Evolutionary conservation across 2,329 filamentous ascomycete species (phyloP).

Genomic region (Clonostachys rhizophaga): DNA sequence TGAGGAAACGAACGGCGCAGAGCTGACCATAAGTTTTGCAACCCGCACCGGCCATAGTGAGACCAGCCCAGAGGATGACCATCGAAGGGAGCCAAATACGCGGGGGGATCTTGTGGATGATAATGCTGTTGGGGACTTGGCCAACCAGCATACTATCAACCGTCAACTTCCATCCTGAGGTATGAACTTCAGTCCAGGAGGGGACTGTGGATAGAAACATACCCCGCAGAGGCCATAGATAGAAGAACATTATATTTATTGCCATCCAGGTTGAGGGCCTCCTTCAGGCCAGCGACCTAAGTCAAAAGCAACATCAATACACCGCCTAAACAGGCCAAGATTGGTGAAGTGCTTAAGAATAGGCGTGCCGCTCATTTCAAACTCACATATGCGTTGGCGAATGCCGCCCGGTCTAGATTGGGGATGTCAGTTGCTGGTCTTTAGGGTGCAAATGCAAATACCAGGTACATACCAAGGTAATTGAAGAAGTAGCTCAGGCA

Average conservation of each 20-base stretch:
- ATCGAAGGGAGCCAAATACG: constrained; percentile 54
- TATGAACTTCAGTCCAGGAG: background rate
- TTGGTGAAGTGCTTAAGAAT: background rate
- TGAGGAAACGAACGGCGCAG: constrained; percentile 17
- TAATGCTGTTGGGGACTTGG: constrained; percentile 52
- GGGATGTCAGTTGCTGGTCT: background rate
- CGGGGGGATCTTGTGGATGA: constrained; percentile 55
- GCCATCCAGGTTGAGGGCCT: constrained; percentile 35
- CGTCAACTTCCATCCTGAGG: background rate
- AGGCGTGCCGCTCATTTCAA: background rate
- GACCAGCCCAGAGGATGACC: constrained; percentile 53
- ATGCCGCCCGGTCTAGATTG: constrained; percentile 10
- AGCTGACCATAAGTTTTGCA: constrained; percentile 19
- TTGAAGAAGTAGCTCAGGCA: constrained; percentile 28
- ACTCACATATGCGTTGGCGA: constrained; percentile 11
- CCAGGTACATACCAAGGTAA: constrained; percentile 14
- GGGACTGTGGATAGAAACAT: background rate
- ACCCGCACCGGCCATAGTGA: constrained; percentile 44
- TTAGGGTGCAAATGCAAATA: background rate
- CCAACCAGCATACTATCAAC: constrained; percentile 33
- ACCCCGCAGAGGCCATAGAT: constrained; percentile 17
- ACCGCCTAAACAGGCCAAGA: too few relatives aligned
- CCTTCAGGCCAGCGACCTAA: constrained; percentile 33
- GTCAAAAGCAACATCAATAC: background rate
- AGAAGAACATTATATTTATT: constrained; percentile 24